Evolutionary conservation across 306 rosid genomes (phyloP), one percentile per base, ranked within the genome.

Genomic region (Spatholobus suberectus): DNA sequence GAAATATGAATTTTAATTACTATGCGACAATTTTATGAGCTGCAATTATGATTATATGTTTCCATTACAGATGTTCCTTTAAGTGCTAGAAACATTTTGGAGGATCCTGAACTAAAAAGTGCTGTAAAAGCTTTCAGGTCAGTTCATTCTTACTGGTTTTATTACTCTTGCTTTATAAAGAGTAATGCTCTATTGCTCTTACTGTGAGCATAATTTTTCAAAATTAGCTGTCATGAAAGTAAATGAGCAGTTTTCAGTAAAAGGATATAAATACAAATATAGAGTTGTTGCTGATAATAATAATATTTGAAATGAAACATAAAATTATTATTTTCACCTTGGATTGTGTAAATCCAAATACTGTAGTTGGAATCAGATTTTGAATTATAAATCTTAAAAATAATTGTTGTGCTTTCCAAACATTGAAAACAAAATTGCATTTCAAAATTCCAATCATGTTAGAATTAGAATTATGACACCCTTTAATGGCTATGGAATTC

Each of bases 91-190:
- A 93, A 93, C 81, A 93, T 95, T 81, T 86, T 93, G 93, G 97
- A 90, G 86, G 77, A 95, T 68, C 88, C 90, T 26, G 97, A 93
- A 77, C 91, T 95, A 86, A 93, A 93, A 93, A 84, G 23, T 89
- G 97, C 97, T 43, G 97, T 95, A 52, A 95, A 93, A 86, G 83
- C 96, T 73, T 89, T 84, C 87, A 93, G 98, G 97, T 93, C 80
- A 78, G 54, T 71, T 18, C 21, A 10, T 70, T 37, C 62, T 70
- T 79, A 23, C 52, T 41, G 61, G 58, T 47, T 14, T 41, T 65
- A 59, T 74, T 38, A 32, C 75, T 75, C 27, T 71, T 49, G 32
- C 70, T 71, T 83, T 43, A 14, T 49, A 32, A 61, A n/a, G 47
- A 26, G 15, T 21, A 70, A 76, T 59, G 57, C 55, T 57, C 37